Base-by-base conservation (phyloP, 106 monocot species). In the Dendrobium officinale region DNA sequence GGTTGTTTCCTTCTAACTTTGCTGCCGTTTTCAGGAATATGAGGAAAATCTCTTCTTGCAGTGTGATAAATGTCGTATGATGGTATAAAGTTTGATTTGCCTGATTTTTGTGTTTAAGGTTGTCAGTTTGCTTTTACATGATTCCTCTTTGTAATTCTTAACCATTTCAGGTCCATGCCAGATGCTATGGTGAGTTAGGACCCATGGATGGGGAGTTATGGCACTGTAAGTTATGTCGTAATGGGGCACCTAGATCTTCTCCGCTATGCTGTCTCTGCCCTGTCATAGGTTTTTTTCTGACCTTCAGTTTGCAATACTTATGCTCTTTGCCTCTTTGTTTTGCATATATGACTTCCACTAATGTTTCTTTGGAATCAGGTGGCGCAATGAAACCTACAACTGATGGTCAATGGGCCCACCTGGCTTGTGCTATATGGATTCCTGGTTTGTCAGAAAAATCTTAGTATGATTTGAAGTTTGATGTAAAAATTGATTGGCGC, bases 21-120 rank as follows among this genome's bases (percentile, higher is more conserved):
- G 37, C 55, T 64, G 45, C 26, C 9, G 18, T 56, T 83, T 86
- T 16, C 77, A 99, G 99, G 99, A 99, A 79, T 99, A 99, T 42
- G 99, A 95, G 76, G 99, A 91, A 73, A 95, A 99, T 79, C 86
- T 99, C 37, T 99, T 99, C 79, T 80, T 99, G 80, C 99, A 99
- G 79, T 99, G 99, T 84, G 99, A 95, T 81, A 99, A 92, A 90
- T 99, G 99, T 75, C 91, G 99, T 13, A 95, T 99, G 88, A 95
- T 90, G 95, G 99, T 99, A 86, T 78, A 43, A 4, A 42, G 81
- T 66, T 31, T 76, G 26, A 48, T 76, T 48, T 13, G 5, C 13
- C 26, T 9, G 76, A 48, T 26, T 37, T 76, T 19, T 43, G 5
- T 74, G 44, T 58, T 42, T 18, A 29, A 61, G 27, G 18, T 80